Percentiles rank a stretch among this genome's conserved stretches.
phyloP scores from a whole-genome alignment of 2,329 filamentous ascomycete species.

The Fusarium sp. region DNA sequence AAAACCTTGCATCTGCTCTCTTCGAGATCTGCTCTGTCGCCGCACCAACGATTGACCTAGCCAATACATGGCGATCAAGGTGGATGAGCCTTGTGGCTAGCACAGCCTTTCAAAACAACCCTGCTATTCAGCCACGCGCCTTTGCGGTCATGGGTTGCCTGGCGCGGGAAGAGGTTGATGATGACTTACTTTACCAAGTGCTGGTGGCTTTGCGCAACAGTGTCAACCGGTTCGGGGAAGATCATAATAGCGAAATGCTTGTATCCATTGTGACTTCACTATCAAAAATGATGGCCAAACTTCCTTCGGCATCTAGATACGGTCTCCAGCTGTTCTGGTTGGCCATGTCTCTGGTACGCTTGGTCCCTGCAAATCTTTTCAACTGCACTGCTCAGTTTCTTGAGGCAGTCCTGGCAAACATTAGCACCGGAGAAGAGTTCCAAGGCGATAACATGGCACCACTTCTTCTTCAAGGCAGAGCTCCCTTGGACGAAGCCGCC shows the following conservation, averaged over 20 bases:
- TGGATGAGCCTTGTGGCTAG: conserved; percentile 81
- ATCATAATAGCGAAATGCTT: conserved; percentile 74
- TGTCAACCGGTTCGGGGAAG: conserved; percentile 72
- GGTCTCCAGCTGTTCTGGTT: conserved; percentile 78
- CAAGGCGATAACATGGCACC: conserved; percentile 69
- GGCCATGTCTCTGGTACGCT: conserved; percentile 72
- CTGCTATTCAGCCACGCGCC: conserved; percentile 75
- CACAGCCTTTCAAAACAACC: conserved; percentile 79
- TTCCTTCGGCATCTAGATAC: conserved; percentile 74
- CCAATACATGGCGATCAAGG: conserved; percentile 76
- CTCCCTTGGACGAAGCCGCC: conserved; percentile 71
- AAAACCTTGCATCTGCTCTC: conserved; percentile 70
- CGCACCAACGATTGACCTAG: conserved; percentile 72
- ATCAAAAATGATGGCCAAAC: conserved; percentile 78
- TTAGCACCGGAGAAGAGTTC: conserved; percentile 70
- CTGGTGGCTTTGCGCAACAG: conserved; percentile 75
- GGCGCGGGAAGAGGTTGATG: conserved; percentile 77
- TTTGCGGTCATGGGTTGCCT: conserved; percentile 79
- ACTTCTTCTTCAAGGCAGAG: conserved; percentile 70
- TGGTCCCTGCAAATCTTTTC: conserved; percentile 72
- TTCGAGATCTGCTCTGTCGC: conserved; percentile 74
- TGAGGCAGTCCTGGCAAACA: conserved; percentile 73
- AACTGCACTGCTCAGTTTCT: conserved; percentile 74
- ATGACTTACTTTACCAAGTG: conserved; percentile 77
- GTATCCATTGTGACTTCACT: conserved; percentile 74